Percentiles rank a stretch among this genome's conserved stretches.
These are phyloP conservation scores for Pisolithus microcarpus DNA, from an alignment of 768 basidiomycete genomes.

Conservation along the genomic window DNA sequence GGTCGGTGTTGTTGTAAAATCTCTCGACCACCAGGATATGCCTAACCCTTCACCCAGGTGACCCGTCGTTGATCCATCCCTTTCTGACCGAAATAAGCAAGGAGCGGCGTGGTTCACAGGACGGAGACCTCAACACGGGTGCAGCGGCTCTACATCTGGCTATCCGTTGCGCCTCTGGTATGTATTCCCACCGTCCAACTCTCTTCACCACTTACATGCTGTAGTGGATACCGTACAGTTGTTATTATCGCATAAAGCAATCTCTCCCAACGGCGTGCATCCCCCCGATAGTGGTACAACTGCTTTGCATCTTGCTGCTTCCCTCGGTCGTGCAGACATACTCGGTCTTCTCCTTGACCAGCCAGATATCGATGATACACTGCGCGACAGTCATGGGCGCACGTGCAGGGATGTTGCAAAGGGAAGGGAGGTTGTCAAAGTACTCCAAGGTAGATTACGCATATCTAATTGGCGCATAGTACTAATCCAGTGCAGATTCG, in stretches of 20 bases:
- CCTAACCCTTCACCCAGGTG: slow-evolving; percentile 37
- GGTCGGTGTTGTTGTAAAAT: slow-evolving; percentile 32
- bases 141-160: slow-evolving; percentile 77
- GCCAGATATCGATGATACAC: slow-evolving; percentile 71
- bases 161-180: slow-evolving; percentile 73
- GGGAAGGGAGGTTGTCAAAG: slow-evolving; percentile 54
- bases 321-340: slow-evolving; percentile 64
- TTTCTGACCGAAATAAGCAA: slow-evolving; percentile 72
- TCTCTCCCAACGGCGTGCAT: slow-evolving; percentile 72
- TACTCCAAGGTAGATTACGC: slow-evolving; percentile 55
- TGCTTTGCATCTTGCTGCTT: slow-evolving; percentile 66
- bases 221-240: slow-evolving; percentile 61
- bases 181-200: slow-evolving; percentile 16
- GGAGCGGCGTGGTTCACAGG: slow-evolving; percentile 46
- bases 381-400: slow-evolving; percentile 58
- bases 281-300: slow-evolving; percentile 67
- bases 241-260: slow-evolving; percentile 63
- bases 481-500: slow-evolving; percentile 48
- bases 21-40: not conserved
- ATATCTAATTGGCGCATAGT: not conserved
- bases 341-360: slow-evolving; percentile 74
- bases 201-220: slow-evolving; percentile 1
- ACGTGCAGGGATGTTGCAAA: slow-evolving; percentile 69
- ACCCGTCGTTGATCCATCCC: slow-evolving; percentile 73
- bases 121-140: slow-evolving; percentile 51